These are phyloP conservation scores for Chionographis japonica DNA, from an alignment of 106 monocot genomes.

Conservation along the genomic window DNA sequence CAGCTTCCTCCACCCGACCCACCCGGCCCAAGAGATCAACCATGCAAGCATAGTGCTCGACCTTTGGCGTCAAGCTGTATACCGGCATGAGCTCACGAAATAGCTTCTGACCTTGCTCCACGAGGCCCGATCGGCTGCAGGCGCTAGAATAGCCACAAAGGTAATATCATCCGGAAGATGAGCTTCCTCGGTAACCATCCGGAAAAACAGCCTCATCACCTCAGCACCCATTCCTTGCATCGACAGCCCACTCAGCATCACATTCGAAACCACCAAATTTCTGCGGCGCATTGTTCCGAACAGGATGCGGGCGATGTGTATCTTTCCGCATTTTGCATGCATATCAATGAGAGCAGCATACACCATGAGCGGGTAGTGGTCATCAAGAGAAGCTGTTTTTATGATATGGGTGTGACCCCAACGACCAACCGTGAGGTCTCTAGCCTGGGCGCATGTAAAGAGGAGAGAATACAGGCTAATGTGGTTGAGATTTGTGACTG, in stretches of 20 bases:
- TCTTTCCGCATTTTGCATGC: conserved; percentile 60
- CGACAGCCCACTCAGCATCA: conserved; percentile 51
- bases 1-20: conserved; percentile 56
- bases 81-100: conserved; percentile 23
- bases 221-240: conserved; percentile 55
- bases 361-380: conserved; percentile 15
- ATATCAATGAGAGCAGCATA: conserved; percentile 48
- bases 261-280: conserved; percentile 59
- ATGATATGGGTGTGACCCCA: conserved; percentile 45
- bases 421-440: conserved; percentile 44
- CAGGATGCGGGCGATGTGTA: conserved; percentile 17
- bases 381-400: conserved; percentile 3
- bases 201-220: conserved; percentile 24
- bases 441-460: conserved; percentile 58
- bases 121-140: conserved; percentile 50
- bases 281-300: conserved; percentile 28
- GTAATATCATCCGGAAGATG: conserved; percentile 60
- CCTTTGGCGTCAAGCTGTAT: conserved; percentile 34
- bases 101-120: conserved; percentile 35
- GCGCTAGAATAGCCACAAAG: conserved; percentile 60
- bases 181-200: conserved; percentile 26
- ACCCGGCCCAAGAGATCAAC: conserved; percentile 70
- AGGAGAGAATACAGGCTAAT: conserved; percentile 51
- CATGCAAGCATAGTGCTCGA: conserved; percentile 74
- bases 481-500: conserved; percentile 18